Evolutionary conservation across 108 stramenopile species (phyloP).

Genomic region (Skeletonema menzelii): DNA sequence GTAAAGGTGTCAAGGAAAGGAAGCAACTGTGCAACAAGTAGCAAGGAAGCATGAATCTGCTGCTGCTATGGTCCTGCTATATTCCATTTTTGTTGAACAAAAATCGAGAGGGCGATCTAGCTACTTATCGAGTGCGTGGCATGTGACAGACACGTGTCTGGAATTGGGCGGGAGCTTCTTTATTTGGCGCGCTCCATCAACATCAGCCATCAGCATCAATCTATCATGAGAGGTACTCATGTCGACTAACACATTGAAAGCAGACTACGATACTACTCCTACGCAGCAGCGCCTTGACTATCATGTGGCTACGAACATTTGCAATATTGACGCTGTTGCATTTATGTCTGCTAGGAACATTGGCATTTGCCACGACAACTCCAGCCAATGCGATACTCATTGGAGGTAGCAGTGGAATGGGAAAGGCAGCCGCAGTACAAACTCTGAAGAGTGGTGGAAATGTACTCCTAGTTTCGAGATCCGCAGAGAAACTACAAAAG

Average conservation of each 20-base stretch:
- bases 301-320: not conserved
- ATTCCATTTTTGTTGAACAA: too few relatives aligned
- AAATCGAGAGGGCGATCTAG: too few relatives aligned
- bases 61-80: too few relatives aligned
- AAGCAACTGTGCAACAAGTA: slow-evolving; percentile 2
- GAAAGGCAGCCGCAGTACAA: slow-evolving; percentile 58
- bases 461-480: slow-evolving; percentile 50
- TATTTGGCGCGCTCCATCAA: too few relatives aligned
- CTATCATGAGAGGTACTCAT: too few relatives aligned
- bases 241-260: too few relatives aligned
- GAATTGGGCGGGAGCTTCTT: not conserved
- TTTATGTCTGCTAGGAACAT: not conserved
- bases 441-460: slow-evolving; percentile 47
- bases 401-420: slow-evolving; percentile 68
- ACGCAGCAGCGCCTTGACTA: too few relatives aligned
- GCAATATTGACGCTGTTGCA: not conserved
- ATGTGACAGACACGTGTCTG: not conserved
- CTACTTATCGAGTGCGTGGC: not conserved
- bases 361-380: not conserved
- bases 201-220: too few relatives aligned
- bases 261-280: too few relatives aligned
- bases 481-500: slow-evolving; percentile 39
- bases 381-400: slow-evolving; percentile 36
- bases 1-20: too few relatives aligned
- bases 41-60: too few relatives aligned